Base-by-base conservation (phyloP, 805 yeast genomes). In the Metschnikowia hibisci region DNA sequence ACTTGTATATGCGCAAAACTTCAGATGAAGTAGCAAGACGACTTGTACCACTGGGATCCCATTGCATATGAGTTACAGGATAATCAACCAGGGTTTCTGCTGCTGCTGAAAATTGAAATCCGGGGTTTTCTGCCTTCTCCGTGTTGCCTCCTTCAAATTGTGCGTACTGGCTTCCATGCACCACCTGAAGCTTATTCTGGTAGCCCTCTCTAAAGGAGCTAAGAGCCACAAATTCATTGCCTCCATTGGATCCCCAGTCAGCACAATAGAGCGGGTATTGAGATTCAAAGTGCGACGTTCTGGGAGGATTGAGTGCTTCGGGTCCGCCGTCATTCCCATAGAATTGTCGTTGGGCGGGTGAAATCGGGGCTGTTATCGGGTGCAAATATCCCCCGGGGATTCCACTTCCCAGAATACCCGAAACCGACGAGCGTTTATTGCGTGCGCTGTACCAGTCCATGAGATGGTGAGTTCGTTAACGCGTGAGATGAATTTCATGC, bases 151-250 rank as follows among this genome's bases (percentile, higher is more conserved):
- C 52, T 13, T 56, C 50, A 6, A 61, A 63, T 45, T 61, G 63
- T 11, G 46, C 43, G n/a, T 56, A 38, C 32, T 35, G 12, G 23
- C 20, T 13, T 6, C 68, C 70, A 43, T 58, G 67, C 7, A 64
- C 50, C 15, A 84, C 62, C 55, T 80, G 81, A 20, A 89, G 60
- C 51, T 78, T 77, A 63, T 90, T 90, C 32, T 73, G 67, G 22
- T 80, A 68, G 39, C 87, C 95, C 60, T 90, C 97, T 45, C 85
- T 77, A 58, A 81, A 87, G 0, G 96, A 77, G n/a, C 82, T 74
- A n/a, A 84, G 58, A 0, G 87, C 93, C 6, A 86, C 62, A 36
- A 73, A 66, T 7, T 80, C 81, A 9, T 56, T 46, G 2, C 68
- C 52, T 14, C 52, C 55, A 6, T 53, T 47, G 22, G 44, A 44